Percentiles rank a stretch among this genome's conserved stretches.
phyloP scores from a whole-genome alignment of 805 yeast species.

The Metschnikowia rubicola region DNA sequence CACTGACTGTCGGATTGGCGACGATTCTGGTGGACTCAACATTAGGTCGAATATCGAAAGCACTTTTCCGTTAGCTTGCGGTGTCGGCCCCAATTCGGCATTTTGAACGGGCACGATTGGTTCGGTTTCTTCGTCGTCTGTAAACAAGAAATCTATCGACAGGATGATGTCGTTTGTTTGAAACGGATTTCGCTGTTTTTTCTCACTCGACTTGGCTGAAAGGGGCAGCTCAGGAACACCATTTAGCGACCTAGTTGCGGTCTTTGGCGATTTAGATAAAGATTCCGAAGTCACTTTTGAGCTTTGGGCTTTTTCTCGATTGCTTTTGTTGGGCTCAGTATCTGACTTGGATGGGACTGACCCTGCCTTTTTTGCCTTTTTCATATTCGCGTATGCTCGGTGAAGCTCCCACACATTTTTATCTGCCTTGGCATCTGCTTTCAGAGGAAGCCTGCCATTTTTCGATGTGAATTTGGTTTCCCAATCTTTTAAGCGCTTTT shows the following conservation, averaged over 20 bases:
- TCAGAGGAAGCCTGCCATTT: conserved; percentile 31
- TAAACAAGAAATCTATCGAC: conserved; percentile 6
- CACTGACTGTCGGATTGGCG: conserved; percentile 28
- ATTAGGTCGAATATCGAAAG: conserved; percentile 65
- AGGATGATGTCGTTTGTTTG: background rate
- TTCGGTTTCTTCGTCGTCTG: conserved; percentile 16
- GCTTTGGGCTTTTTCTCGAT: too few species aligned
- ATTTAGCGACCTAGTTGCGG: too few species aligned
- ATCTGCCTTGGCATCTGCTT: conserved; percentile 33
- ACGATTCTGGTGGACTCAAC: conserved; percentile 42
- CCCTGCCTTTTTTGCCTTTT: conserved; percentile 2
- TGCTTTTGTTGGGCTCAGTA: too few species aligned
- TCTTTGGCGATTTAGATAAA: too few species aligned
- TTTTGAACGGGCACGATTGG: conserved; percentile 7
- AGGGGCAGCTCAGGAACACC: too few species aligned
- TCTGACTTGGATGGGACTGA: background rate
- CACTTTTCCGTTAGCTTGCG: conserved; percentile 77
- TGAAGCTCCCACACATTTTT: conserved; percentile 28
- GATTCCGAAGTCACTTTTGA: too few species aligned
- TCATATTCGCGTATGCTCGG: conserved; percentile 25
- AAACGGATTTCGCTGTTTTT: conserved; percentile 2
- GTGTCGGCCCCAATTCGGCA: conserved; percentile 76
- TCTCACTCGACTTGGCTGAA: background rate
- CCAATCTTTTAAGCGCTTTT: conserved; percentile 35
- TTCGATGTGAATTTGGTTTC: conserved; percentile 31